Evolutionary conservation across 345 rosid species (phyloP), one percentile per base, ranked within the genome.

Genomic region (Eucalyptus victrix): DNA sequence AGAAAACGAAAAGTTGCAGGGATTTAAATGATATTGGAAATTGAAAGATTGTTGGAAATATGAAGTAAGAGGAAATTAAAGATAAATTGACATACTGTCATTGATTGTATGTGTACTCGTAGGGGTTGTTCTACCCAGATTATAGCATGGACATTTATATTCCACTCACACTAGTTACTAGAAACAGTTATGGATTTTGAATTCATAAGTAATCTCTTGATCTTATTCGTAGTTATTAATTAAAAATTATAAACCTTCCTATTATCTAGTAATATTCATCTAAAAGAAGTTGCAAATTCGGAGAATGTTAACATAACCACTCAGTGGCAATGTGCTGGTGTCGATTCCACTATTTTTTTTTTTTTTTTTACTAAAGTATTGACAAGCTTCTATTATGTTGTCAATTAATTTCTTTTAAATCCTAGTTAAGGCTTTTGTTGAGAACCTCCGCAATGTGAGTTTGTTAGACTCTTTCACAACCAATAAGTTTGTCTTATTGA

Each of bases 341-440:
- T 62, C 34, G 8, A 62, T 62, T 62, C 34, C 69, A 62, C 3
- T 62, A 30, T 12, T 62, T 62, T 30, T 28, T 8, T 26, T 10
- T 58, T 58, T 3, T 28, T 12, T 62, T 62, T 15, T 17, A 62
- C 17, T 30, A 60, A 14, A 60, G 69, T 12, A 60, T 28, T 28
- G 32, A 60, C 4, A 60, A 4, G 69, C 32, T 60, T 28, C 8
- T 60, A 60, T 60, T 28, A 0, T 60, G 8, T 16, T n/a, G 40
- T 67, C 40, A 34, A 32, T 16, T 34, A 16, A 16, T n/a, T 16
- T n/a, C 76, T 32, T 18, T 67, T 16, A n/a, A 67, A 18, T 7
- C 40, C 2, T 0, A 0, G 2, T 32, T 15, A 67, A 67, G 40
- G 40, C 40, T n/a, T 32, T 67, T n/a, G 40, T 67, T 6, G 1